These are phyloP conservation scores for Rhynchosporium agropyri DNA, from an alignment of 2,329 filamentous ascomycete species.

Conservation along the genomic window DNA sequence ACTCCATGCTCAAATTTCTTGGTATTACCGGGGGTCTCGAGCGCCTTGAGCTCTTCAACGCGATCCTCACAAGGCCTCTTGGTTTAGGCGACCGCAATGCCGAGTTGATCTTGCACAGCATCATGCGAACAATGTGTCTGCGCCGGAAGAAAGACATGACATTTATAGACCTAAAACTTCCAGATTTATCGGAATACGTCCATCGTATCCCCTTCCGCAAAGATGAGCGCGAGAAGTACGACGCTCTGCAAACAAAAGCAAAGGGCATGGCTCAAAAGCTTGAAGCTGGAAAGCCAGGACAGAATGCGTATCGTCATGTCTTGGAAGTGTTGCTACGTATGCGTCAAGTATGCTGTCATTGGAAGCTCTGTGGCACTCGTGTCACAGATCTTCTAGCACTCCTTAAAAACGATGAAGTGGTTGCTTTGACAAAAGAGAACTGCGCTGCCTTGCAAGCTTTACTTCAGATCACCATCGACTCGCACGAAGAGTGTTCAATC, in stretches of 20 bases:
- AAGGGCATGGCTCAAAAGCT: constrained; percentile 69
- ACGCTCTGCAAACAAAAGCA: constrained; percentile 73
- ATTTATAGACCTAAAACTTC: constrained; percentile 80
- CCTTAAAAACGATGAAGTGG: constrained; percentile 66
- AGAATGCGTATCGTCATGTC: constrained; percentile 69
- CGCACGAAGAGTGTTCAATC: constrained; percentile 79
- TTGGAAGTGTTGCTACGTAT: constrained; percentile 82
- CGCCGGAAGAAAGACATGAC: constrained; percentile 85
- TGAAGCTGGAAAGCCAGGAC: constrained; percentile 49
- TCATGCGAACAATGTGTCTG: constrained; percentile 81
- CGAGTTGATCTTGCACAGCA: constrained; percentile 67
- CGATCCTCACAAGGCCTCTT: constrained; percentile 70
- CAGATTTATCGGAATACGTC: constrained; percentile 75
- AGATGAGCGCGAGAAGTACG: constrained; percentile 77
- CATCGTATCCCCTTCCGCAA: constrained; percentile 73
- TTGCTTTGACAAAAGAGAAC: constrained; percentile 74
- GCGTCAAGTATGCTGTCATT: constrained; percentile 86
- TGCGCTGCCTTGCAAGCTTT: constrained; percentile 71
- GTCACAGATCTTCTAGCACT: constrained; percentile 72
- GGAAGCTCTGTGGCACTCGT: constrained; percentile 76
- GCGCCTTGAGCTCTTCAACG: constrained; percentile 72
- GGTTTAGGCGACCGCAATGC: constrained; percentile 58
- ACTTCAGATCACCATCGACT: constrained; percentile 75
- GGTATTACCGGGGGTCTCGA: constrained; percentile 76
- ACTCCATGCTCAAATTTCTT: constrained; percentile 78